These are phyloP conservation scores for Apophysomyces variabilis DNA, from an alignment of 371 early-diverging fungal species.

Conservation along the genomic window DNA sequence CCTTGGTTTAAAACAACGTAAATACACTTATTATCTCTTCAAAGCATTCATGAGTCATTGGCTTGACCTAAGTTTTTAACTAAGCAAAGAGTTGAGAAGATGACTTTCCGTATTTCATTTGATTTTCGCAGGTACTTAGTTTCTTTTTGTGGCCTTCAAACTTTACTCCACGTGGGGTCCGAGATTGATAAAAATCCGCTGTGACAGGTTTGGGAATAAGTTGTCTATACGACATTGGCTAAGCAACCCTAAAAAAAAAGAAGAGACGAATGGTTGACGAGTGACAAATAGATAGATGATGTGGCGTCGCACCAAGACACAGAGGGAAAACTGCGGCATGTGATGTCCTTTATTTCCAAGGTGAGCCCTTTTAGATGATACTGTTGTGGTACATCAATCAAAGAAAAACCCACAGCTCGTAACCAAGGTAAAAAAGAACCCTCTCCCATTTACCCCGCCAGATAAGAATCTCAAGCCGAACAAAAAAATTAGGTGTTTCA, in stretches of 20 bases:
- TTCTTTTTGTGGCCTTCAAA: slow-evolving; percentile 1
- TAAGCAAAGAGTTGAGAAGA: background rate
- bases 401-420: slow-evolving; percentile 7
- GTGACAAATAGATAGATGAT: background rate
- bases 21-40: too few species aligned
- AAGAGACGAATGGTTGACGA: background rate
- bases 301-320: background rate
- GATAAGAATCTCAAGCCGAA: slow-evolving; percentile 6
- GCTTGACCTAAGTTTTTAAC: too few species aligned
- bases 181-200: background rate
- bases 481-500: slow-evolving; percentile 11
- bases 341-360: slow-evolving; percentile 8
- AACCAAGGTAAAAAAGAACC: background rate
- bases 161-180: slow-evolving; percentile 4
- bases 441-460: slow-evolving; percentile 5
- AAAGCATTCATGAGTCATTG: too few species aligned
- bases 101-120: background rate
- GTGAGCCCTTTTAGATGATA: slow-evolving; percentile 1
- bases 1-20: background rate
- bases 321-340: slow-evolving; percentile 1
- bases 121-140: background rate
- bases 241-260: background rate
- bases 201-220: slow-evolving; percentile 1
- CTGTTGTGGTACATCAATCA: slow-evolving; percentile 10
- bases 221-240: background rate